A percentile compares a stretch with the other conserved stretches of the same genome.
These are phyloP conservation scores for Hypoxylon subgilvum DNA, from an alignment of 495 filamentous ascomycete genomes.

Conservation along the genomic window DNA sequence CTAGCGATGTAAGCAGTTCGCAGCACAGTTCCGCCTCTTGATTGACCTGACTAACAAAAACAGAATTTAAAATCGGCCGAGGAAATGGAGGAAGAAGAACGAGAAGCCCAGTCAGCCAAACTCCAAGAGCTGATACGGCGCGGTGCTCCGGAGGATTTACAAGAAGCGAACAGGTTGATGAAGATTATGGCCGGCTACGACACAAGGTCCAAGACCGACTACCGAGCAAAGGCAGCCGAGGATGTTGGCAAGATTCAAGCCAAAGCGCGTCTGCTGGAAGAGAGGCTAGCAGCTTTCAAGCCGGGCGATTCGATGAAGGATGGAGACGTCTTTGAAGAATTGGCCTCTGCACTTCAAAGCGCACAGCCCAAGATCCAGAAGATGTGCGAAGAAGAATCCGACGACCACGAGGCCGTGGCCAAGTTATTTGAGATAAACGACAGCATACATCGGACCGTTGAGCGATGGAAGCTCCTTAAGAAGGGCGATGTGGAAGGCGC, in stretches of 20 bases:
- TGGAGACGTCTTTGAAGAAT: conserved; percentile 94
- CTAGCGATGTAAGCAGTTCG: conserved; percentile 79
- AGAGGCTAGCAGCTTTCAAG: conserved; percentile 84
- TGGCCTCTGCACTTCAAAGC: conserved; percentile 87
- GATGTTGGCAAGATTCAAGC: conserved; percentile 91
- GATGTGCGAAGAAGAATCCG: conserved; percentile 99
- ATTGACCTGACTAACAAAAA: conserved; percentile 11
- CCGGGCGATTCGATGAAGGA: conserved; percentile 82
- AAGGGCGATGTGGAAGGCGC: conserved; percentile 91
- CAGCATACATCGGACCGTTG: conserved; percentile 95
- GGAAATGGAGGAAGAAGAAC: conserved; percentile 98
- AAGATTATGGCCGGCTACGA: conserved; percentile 99
- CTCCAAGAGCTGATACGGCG: conserved; percentile 94
- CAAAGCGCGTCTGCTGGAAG: conserved; percentile 89
- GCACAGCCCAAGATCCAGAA: conserved; percentile 98
- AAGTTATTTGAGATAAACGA: conserved; percentile 98
- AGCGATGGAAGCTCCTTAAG: conserved; percentile 91
- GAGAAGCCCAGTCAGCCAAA: conserved; percentile 93
- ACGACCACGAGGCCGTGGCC: conserved; percentile 92
- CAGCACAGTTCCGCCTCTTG: background rate
- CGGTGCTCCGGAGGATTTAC: conserved; percentile 87
- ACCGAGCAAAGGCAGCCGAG: conserved; percentile 94
- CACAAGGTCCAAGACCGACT: conserved; percentile 92
- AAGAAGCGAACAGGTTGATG: conserved; percentile 96
- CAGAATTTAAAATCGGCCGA: conserved; percentile 95